These are phyloP conservation scores for Saccharomyces jurei DNA, from an alignment of 805 yeast species.

Conservation along the genomic window DNA sequence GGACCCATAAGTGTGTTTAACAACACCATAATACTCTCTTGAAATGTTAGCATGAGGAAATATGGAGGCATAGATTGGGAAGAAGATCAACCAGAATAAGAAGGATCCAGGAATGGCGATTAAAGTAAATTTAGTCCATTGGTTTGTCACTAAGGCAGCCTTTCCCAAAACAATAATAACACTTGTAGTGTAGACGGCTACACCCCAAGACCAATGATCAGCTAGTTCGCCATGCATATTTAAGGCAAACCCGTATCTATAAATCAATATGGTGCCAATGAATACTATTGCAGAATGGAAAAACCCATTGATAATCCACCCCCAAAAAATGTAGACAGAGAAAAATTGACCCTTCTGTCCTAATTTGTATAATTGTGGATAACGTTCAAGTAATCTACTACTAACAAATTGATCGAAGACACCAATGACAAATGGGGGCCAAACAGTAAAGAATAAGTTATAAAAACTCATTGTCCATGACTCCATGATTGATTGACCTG, in stretches of 20 bases:
- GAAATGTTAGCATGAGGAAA: slow-evolving; percentile 83
- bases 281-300: slow-evolving; percentile 85
- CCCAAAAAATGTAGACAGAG: slow-evolving; percentile 90
- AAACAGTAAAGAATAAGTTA: slow-evolving; percentile 86
- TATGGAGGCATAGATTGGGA: slow-evolving; percentile 77
- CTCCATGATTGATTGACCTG: slow-evolving; percentile 93
- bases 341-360: slow-evolving; percentile 87
- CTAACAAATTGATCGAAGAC: slow-evolving; percentile 94
- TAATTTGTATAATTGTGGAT: slow-evolving; percentile 84
- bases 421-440: slow-evolving; percentile 94
- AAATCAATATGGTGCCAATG: slow-evolving; percentile 61
- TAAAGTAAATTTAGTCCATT: slow-evolving; percentile 91
- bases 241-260: slow-evolving; percentile 57
- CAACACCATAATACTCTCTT: slow-evolving; percentile 73
- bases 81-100: slow-evolving; percentile 70
- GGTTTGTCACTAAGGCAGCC: slow-evolving; percentile 83
- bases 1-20: slow-evolving; percentile 68
- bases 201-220: slow-evolving; percentile 94
- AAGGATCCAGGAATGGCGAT: slow-evolving; percentile 94
- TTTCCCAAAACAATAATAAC: slow-evolving; percentile 85
- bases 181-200: slow-evolving; percentile 80
- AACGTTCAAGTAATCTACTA: slow-evolving; percentile 79
- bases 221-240: slow-evolving; percentile 56
- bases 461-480: slow-evolving; percentile 97
- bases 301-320: slow-evolving; percentile 94